Evolutionary conservation across 2,329 filamentous ascomycete genomes (phyloP).

Genomic region (Metarhizium guizhouense): DNA sequence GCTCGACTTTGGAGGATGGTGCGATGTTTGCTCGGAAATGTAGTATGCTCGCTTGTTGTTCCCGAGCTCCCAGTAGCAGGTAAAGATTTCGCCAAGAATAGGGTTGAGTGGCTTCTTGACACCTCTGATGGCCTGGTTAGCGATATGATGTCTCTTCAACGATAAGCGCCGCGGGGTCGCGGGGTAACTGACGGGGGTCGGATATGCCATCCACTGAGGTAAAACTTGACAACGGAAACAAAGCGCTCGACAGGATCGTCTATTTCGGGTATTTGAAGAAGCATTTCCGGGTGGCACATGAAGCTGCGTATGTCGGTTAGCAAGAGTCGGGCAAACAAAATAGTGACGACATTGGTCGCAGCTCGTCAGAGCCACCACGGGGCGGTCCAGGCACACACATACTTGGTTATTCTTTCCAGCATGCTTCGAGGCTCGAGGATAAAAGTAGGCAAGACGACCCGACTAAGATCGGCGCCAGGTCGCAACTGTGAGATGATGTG

Average conservation of each 20-base stretch:
- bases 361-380: neutral
- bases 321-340: neutral
- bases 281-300: constrained; percentile 97
- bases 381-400: constrained; percentile 22
- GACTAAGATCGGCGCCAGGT: constrained; percentile 87
- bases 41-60: constrained; percentile 86
- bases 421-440: constrained; percentile 97
- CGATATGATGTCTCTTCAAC: neutral
- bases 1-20: constrained; percentile 96
- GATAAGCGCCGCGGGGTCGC: neutral
- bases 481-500: constrained; percentile 97
- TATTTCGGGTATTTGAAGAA: constrained; percentile 77
- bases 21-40: constrained; percentile 93
- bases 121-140: constrained; percentile 46
- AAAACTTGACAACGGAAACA: constrained; percentile 94
- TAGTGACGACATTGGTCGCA: neutral
- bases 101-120: constrained; percentile 98
- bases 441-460: constrained; percentile 92
- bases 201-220: constrained; percentile 97
- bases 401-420: constrained; percentile 99
- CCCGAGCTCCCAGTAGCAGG: constrained; percentile 89
- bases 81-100: constrained; percentile 89
- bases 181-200: constrained; percentile 69
- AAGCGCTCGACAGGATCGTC: constrained; percentile 87
- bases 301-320: constrained; percentile 51